Evolutionary conservation across 2,329 filamentous ascomycete species (phyloP), one percentile per base, ranked within the genome.

Genomic region (Lasiodiplodia sp.): DNA sequence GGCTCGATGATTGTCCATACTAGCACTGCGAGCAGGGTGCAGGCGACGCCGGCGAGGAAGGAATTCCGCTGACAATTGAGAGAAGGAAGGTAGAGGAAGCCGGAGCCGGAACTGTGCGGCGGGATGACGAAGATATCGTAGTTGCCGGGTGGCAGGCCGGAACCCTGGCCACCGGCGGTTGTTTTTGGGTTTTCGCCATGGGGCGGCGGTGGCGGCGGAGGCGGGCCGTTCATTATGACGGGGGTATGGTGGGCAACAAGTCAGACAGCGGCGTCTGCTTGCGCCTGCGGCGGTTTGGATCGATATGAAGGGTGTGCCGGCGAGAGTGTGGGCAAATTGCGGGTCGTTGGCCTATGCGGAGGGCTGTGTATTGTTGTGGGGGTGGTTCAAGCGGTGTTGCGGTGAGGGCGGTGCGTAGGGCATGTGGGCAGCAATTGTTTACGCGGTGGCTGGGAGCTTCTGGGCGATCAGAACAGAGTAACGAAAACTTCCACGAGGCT

Each of bases 101-200:
- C 95, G 0, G 90, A 89, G 66, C 95, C 95, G 7, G 94, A 87
- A 12, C 94, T 95, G 79, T 97, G 94, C 57, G 94, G 93, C 8
- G 95, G 95, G 75, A 98, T 94, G 78, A 97, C 91, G 83, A 97
- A 97, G 77, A 98, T 97, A 83, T 98, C 95, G 81, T 97, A 98
- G 78, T 96, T 96, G 67, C 95, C 94, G 1, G 92, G 86, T 2
- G 95, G 95, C 58, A 97, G 84, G 68, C 92, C 91, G 31, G 84
- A 83, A n/a, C 79, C 51, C 6, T 53, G 38, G 60, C 70, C 70
- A 16, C 49, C 31, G 68, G 72, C 75, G 14, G 78, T 80, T 23
- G 87, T 88, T 78, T 90, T 90, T 62, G 93, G 92, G 73, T 89
- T 91, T 76, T 89, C 86, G 80, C 94, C 93, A 82, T 97, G 94